Base-by-base conservation (phyloP, 371 early-diverging fungal species). In the Entomophthora muscae region DNA sequence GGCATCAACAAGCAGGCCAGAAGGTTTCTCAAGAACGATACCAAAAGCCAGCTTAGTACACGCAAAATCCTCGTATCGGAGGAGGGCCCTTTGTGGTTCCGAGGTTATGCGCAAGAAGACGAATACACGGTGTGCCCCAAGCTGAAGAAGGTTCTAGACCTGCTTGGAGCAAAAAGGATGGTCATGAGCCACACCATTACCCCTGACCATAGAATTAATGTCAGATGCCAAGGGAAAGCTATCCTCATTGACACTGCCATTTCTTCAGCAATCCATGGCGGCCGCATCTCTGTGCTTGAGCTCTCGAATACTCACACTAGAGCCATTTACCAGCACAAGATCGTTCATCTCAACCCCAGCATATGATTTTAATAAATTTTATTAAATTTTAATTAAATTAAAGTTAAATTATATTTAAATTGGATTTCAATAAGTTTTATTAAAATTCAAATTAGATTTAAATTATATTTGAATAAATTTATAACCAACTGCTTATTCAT, bases 181-280 rank as follows among this genome's bases (percentile, higher is more conserved):
- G 79, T 88, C 2, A 74, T 86, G 27, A 86, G 86, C 1, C 89
- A 88, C 62, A 86, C 86, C 0, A 2, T 53, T 2, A 21, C 21
- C 3, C 3, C 21, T 22, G 24, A 17, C 17, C 22, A 24, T 53
- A 53, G 17, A 53, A 53, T 53, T 3, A 78, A 80, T 0, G 76
- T 82, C 0, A 79, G 84, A 0, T 86, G 84, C 64, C 68, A 73
- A 10, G 82, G 81, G 5, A 73, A 74, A 52, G 73, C 82, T 21
- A 67, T 82, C 23, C 70, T 83, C 29, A 83, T 86, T 63, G 86
- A 88, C 67, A 81, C 85, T 53, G 89, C 87, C 24, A 85, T 86
- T 42, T 81, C 81, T 22, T 65, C 67, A 21, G 78, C 73, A 2
- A 53, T 3, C 2, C 21, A 17, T 22, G 53, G 53, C 17, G n/a